Base-by-base conservation (phyloP, 2,329 filamentous ascomycete species). In the Lecanicillium sp. region DNA sequence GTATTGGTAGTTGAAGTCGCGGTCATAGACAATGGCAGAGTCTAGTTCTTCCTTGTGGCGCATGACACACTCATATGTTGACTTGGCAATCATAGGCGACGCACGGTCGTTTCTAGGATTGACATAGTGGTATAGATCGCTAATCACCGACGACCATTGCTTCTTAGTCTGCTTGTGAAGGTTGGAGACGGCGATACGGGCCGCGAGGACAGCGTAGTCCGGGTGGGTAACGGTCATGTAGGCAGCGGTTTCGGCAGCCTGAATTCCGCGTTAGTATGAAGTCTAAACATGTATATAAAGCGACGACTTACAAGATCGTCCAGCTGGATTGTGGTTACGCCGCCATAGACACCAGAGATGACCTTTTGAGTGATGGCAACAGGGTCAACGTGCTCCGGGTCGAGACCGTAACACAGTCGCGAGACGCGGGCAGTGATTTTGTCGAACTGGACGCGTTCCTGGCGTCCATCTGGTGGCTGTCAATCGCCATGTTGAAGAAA, bases 121-220 rank as follows among this genome's bases (percentile, higher is more conserved):
- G 64, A 94, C 71, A 64, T 95, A 98, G 70, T 92, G 76, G 69
- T 90, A 95, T 30, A 98, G 79, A 56, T 98, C 92, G 53, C 79
- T 82, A 53, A 98, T 77, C 43, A 98, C 92, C 35, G 86, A 73
- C n/a, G 92, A 96, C 72, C 94, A 98, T 62, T 96, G 90, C 75
- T 98, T 98, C 78, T 96, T 96, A 48, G 92, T 98, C 75, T 98
- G 92, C 71, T 98, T 98, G 81, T 98, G 92, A 43, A 98, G 83
- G 71, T 98, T 98, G 57, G 92, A 98, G 40, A 98, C 92, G 52
- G 92, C 92, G 59, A 98, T 96, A 68, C 92, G 89, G 50, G 92
- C 92, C 48, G 92, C 92, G 43, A 98, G 87, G 60, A 96, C 94
- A 61, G 92, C 92, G 63, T 98, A 98, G 70, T 98, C 92, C 55